A percentile compares a stretch with the other conserved stretches of the same genome.
Evolutionary conservation across 139 green algal species (phyloP).

Genomic region (Chlamydomonas sp.): DNA sequence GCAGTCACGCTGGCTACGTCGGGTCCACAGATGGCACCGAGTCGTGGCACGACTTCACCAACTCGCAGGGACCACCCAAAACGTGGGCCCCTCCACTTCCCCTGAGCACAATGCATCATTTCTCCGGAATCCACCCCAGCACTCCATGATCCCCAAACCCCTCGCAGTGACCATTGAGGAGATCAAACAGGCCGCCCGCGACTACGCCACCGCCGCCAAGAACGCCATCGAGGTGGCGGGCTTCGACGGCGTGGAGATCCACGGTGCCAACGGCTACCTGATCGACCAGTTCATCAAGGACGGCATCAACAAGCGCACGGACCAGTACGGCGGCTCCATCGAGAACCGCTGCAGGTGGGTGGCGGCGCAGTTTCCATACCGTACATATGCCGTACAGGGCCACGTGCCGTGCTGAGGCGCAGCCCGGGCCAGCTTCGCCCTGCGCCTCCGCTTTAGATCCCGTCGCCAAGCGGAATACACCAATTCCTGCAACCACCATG

Average conservation of each 20-base stretch:
- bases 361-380: neutral
- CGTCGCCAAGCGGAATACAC: neutral
- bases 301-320: constrained; percentile 68
- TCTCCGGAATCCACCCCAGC: neutral
- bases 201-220: constrained; percentile 51
- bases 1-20: no score
- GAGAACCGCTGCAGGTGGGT: constrained; percentile 66
- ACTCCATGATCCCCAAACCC: constrained; percentile 33
- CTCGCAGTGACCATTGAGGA: constrained; percentile 53
- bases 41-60: no score
- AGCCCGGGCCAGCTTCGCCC: neutral
- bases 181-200: constrained; percentile 35
- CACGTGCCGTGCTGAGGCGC: neutral
- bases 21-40: no score
- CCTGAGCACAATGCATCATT: neutral
- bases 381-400: neutral
- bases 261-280: constrained; percentile 82
- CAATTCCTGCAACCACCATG: neutral
- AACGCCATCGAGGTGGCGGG: constrained; percentile 67
- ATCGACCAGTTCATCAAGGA: constrained; percentile 77
- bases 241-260: constrained; percentile 84
- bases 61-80: no score
- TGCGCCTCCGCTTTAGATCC: neutral
- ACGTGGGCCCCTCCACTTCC: no score
- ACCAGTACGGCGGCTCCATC: constrained; percentile 75